phyloP scores from a whole-genome alignment of 2,329 filamentous ascomycete genomes.

The Penicillium sp. region DNA sequence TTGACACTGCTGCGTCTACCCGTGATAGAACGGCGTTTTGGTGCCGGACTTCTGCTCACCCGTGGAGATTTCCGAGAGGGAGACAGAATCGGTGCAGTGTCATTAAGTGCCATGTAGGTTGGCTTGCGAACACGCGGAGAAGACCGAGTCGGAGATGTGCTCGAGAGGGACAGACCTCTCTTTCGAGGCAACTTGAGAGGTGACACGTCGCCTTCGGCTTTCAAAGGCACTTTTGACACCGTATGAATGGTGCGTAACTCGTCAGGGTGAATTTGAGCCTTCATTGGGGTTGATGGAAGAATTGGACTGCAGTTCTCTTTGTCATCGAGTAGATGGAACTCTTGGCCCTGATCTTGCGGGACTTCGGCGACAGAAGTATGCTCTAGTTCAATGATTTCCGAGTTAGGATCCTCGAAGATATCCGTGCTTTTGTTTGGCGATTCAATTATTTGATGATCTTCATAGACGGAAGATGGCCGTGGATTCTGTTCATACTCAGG shows the following conservation, averaged over 20 bases:
- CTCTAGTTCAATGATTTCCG: not conserved
- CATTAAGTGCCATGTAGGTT: conserved; percentile 22
- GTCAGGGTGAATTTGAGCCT: conserved; percentile 40
- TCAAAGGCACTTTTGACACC: conserved; percentile 73
- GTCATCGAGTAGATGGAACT: conserved; percentile 18
- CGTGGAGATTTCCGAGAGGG: conserved; percentile 30
- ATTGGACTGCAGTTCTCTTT: conserved; percentile 31
- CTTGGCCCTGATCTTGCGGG: conserved; percentile 11
- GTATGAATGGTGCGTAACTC: conserved; percentile 64
- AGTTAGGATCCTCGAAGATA: conserved; percentile 26
- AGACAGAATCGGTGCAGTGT: conserved; percentile 23
- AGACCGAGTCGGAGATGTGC: conserved; percentile 38
- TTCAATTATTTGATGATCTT: conserved; percentile 11
- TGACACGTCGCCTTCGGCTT: conserved; percentile 57
- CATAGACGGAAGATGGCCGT: conserved; percentile 2
- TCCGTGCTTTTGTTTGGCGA: conserved; percentile 13
- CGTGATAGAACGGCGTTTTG: conserved; percentile 18
- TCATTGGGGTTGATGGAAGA: conserved; percentile 57
- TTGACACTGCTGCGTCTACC: conserved; percentile 15
- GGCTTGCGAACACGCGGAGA: conserved; percentile 30
- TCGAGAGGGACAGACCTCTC: conserved; percentile 54
- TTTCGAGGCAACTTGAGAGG: conserved; percentile 48
- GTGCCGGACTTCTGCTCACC: conserved; percentile 18
- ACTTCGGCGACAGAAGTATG: not conserved
- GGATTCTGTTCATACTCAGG: conserved; percentile 14